Base-by-base conservation (phyloP, 2,329 filamentous ascomycete genomes). In the Biscogniauxia mediterranea region DNA sequence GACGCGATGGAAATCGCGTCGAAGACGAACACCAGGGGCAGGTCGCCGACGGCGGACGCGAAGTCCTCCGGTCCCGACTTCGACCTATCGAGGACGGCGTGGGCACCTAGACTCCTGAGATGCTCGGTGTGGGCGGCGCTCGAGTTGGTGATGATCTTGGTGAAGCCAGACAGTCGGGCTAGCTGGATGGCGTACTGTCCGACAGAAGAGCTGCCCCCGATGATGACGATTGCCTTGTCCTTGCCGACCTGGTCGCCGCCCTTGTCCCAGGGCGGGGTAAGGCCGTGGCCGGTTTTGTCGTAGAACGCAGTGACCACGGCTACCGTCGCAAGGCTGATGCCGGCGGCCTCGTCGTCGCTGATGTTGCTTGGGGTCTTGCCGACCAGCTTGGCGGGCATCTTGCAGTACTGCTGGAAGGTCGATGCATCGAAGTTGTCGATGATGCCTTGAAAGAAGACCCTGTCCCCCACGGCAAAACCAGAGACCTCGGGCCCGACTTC, bases 401-500 rank as follows among this genome's bases (percentile, higher is more conserved):
- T 72, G 64, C 70, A 70, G 61, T 76, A 78, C 57, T 77, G 71
- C 63, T 78, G 76, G 65, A 77, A 77, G 1, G 75, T 75, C 1
- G 65, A 69, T 1, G 65, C 64, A 52, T 74, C 64, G 26, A 69
- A 68, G 21, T 71, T 69, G 23, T 66, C 68, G 4, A 76, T 60
- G 19, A 76, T 74, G 3, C 74, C 74, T 54, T 74, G 70, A 65
- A 77, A 77, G 66, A 76, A 74, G 28, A 73, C 69, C 13, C 70
- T 66, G 51, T 72, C 70, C 57, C 71, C 70, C 6, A 64, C 55
- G 2, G 57, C 49, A 56, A 70, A 64, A 15, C 52, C 60, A 1
- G 63, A 55, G 4, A 71, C 70, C 5, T 67, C 59, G 5, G 66
- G 46, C 0, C 71, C 71, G 0, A 68, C 42, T 1, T 62, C 66